These are phyloP conservation scores for Neohortaea acidophila DNA, from an alignment of 495 filamentous ascomycete genomes.

Conservation along the genomic window DNA sequence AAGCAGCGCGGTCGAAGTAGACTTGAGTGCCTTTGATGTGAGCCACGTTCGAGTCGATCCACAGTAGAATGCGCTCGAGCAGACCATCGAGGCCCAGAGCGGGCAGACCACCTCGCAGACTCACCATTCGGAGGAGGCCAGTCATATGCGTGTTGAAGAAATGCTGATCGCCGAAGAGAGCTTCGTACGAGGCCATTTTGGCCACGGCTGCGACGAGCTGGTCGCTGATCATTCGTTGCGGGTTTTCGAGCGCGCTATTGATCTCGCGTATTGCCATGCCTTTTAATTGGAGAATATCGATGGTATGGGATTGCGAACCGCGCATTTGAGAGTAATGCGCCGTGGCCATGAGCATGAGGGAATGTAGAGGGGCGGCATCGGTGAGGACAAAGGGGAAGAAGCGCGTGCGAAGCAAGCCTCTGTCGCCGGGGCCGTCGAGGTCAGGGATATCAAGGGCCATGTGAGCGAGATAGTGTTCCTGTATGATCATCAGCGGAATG, in stretches of 20 bases:
- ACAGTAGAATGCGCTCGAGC: slow-evolving; percentile 14
- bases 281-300: slow-evolving; percentile 11
- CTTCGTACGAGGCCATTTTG: slow-evolving; percentile 15
- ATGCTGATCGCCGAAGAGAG: slow-evolving; percentile 14
- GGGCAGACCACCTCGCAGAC: slow-evolving; percentile 11
- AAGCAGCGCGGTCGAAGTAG: slow-evolving; percentile 14
- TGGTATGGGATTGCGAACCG: slow-evolving; percentile 4
- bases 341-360: slow-evolving; percentile 31
- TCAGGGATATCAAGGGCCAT: slow-evolving; percentile 36
- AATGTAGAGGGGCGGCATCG: slow-evolving; percentile 30
- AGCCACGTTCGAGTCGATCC: slow-evolving; percentile 16
- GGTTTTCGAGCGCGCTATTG: slow-evolving; percentile 14
- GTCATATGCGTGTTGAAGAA: slow-evolving; percentile 19
- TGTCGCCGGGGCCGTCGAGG: slow-evolving; percentile 26
- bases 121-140: slow-evolving; percentile 15
- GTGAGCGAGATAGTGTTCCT: slow-evolving; percentile 25
- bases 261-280: slow-evolving; percentile 16
- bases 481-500: background rate
- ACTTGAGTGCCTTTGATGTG: slow-evolving; percentile 2
- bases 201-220: slow-evolving; percentile 14
- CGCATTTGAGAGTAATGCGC: slow-evolving; percentile 28
- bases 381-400: slow-evolving; percentile 35
- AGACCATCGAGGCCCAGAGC: slow-evolving; percentile 15
- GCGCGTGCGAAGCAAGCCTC: slow-evolving; percentile 28
- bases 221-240: slow-evolving; percentile 6